Conservation (phyloP, 768 basidiomycete genomes). For the Agrocybe pediades region DNA sequence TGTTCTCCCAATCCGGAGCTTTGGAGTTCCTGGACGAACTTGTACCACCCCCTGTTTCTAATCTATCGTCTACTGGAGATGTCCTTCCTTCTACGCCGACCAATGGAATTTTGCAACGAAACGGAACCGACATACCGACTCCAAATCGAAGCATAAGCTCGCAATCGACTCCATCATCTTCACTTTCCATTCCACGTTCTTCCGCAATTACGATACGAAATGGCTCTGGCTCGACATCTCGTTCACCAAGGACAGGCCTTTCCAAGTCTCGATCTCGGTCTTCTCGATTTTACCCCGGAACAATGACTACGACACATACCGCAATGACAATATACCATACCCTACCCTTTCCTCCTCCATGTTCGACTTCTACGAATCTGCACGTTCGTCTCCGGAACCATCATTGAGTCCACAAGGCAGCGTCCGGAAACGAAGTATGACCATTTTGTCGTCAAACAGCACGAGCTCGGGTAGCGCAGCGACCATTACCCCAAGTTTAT, state of each 20-base stretch:
- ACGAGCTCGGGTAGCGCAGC: constrained; percentile 48
- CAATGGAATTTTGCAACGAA: constrained; percentile 7
- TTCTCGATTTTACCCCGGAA: constrained; percentile 46
- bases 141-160: constrained; percentile 2
- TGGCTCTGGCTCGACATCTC: constrained; percentile 20
- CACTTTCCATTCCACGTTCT: constrained; percentile 18
- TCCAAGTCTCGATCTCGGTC: constrained; percentile 49
- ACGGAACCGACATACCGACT: neutral
- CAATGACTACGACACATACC: constrained; percentile 59
- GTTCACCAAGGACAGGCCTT: constrained; percentile 30
- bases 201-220: constrained; percentile 29
- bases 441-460: constrained; percentile 31
- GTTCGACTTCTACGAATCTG: constrained; percentile 64
- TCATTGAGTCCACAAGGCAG: constrained; percentile 15
- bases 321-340: constrained; percentile 73
- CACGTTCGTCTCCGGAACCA: constrained; percentile 56
- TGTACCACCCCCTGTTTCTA: constrained; percentile 39
- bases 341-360: constrained; percentile 78
- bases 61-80: constrained; percentile 3
- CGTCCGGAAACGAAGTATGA: constrained; percentile 23
- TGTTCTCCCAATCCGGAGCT: constrained; percentile 45
- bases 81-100: constrained; percentile 11
- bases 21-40: constrained; percentile 57
- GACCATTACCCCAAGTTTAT: constrained; percentile 64
- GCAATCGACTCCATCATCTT: neutral